Evolutionary conservation across 2,329 filamentous ascomycete genomes (phyloP), one percentile per base, ranked within the genome.

Genomic region (Fonsecaea monophora): DNA sequence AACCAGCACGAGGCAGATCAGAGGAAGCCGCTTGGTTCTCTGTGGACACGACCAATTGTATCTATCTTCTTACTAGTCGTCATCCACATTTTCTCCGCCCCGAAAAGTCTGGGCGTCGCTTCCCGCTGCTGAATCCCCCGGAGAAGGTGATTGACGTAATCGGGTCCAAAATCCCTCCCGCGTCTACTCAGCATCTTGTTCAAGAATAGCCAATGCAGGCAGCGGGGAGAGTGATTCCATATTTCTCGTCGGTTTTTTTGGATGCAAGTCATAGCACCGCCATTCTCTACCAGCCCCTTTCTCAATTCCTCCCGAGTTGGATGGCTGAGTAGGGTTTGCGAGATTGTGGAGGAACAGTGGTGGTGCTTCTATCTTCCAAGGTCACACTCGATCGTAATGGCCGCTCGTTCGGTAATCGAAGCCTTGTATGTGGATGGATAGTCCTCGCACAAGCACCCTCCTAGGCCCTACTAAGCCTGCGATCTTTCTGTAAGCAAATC

Each of bases 1-100:
- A 65, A 42, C 40, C 55, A 67, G 68, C 65, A 69, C 65, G 68
- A 64, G 68, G 65, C 37, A 55, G 38, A 38, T 53, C 50, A 67
- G 15, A 42, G 15, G 64, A 62, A 65, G 61, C 42, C 55, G 58
- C 68, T 69, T 69, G 68, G 68, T 67, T 45, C 55, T 30, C 57
- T n/a, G 30, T 25, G n/a, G 6, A 25, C 38, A 25, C 32, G 18
- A 18, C 42, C 45, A 30, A 21, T 61, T 21, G 18, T 54, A 21
- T 50, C 48, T 45, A 45, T 15, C n/a, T 18, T 6, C 40, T 6
- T 45, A n/a, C 18, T 6, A 13, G 40, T 45, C 30, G 6, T 32
- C 30, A 32, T 34, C n/a, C 30, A 18, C 34, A 48, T 60, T 37
- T 37, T 21, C 34, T 25, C 30, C 15, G 48, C 53, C 59, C 42